Evolutionary conservation across 495 filamentous ascomycete species (phyloP).

Genomic region (Penicillium subrubescens): DNA sequence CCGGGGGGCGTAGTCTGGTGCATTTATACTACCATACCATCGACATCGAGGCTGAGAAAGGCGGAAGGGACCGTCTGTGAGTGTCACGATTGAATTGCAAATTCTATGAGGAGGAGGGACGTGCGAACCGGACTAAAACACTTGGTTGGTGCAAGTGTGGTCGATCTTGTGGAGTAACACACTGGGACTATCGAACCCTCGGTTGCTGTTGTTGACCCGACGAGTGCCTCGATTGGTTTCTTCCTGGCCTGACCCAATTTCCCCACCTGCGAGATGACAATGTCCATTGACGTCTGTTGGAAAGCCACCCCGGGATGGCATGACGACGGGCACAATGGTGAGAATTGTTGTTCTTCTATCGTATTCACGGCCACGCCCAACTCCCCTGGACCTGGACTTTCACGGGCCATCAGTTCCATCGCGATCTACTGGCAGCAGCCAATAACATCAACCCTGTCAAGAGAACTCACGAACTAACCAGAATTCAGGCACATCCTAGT

Average conservation of each 20-base stretch:
- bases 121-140: slow-evolving; percentile 18
- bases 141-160: slow-evolving; percentile 15
- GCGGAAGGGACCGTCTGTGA: slow-evolving; percentile 7
- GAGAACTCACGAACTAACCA: neutral
- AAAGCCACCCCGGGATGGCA: neutral
- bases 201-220: slow-evolving; percentile 3
- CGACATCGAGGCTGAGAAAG: slow-evolving; percentile 5
- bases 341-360: neutral
- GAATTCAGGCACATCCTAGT: neutral
- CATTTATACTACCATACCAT: slow-evolving; percentile 9
- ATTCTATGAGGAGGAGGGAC: slow-evolving; percentile 6
- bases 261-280: neutral
- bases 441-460: neutral
- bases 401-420: slow-evolving; percentile 5
- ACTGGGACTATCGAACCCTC: slow-evolving; percentile 7
- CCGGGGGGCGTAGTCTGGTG: neutral
- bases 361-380: neutral
- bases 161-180: slow-evolving; percentile 23
- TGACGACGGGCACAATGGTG: neutral
- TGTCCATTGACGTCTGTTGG: slow-evolving; percentile 13
- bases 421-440: neutral
- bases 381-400: neutral
- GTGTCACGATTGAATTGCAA: slow-evolving; percentile 12
- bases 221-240: slow-evolving; percentile 9
- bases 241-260: neutral